Base-by-base conservation (phyloP, 805 yeast genomes). In the Komagataella populi region DNA sequence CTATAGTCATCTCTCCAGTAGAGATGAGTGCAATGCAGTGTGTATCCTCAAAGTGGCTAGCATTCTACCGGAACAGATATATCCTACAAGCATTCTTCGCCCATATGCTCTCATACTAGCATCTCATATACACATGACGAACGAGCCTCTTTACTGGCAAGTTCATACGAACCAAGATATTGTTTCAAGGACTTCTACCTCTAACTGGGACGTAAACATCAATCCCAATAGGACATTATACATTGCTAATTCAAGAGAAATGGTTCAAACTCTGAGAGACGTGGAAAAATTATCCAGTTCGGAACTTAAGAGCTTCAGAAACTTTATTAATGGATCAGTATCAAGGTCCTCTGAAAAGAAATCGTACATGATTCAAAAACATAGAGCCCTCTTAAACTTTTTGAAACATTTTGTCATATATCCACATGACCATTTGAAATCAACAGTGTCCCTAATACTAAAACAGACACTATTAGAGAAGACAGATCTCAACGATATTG, bases 401-500 rank as follows among this genome's bases (percentile, higher is more conserved):
- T 22, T 49, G 18, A 10, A 39, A 22, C 45, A 49, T 23, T 50
- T 36, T 18, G 22, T 50, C 18, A 46, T 23, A 10, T 46, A 50
- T n/a, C 52, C 52, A 6, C 52, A 50, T 39, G 12, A 16, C 22
- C 36, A n/a, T 2, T 46, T 50, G 36, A 16, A 23, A 46, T 30
- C 4, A 30, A 30, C 39, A 8, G 39, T 30, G n/a, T 30, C 4
- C 14, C 39, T 12, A 8, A 30, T 30, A 8, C 5, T 30, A 10
- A 30, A 8, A 5, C 39, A 30, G 14, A 30, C 39, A 14, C 39
- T 30, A 10, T 30, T 30, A 8, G 39, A 30, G 39, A 30, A 30
- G 8, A 30, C 39, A 8, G 39, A 30, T 14, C 39, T 30, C 6
- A 10, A 30, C 10, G 39, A 30, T 8, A 30, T 30, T 30, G 39